Evolutionary conservation across 2,329 filamentous ascomycete genomes (phyloP), one percentile per base, ranked within the genome.

Genomic region (Aspergillus pseudotamarii): DNA sequence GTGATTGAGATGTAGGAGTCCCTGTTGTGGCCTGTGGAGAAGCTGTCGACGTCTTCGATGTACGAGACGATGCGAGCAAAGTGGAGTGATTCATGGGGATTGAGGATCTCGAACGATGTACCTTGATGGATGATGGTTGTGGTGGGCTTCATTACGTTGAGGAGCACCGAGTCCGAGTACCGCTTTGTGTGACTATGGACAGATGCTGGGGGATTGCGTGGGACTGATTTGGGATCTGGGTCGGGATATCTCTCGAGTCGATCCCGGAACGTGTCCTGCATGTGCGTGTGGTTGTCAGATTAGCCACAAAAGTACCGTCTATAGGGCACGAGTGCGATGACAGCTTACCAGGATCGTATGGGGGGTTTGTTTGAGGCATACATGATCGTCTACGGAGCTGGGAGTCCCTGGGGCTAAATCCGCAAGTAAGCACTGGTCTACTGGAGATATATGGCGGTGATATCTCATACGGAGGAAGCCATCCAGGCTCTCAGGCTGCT

Each of bases 41-140:
- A 72, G 41, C 50, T 62, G 60, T 76, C 72, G n/a, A 73, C 71
- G 48, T 76, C 74, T 55, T 78, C 75, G 36, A 76, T 75, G 53
- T 71, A 75, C 10, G 76, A 78, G 34, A 77, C 73, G 23, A 78
- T 77, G 21, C 73, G 71, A 14, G 74, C 69, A n/a, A 76, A 66
- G 56, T 74, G 71, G 21, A 78, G 64, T 11, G 76, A 78, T 57
- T 75, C 73, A 57, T 74, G 74, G 32, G 75, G 76, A 43, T 79
- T 79, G 21, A 79, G 60, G 21, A 79, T 79, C 38, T 79, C 76
- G 54, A 79, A 79, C 10, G 70, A 72, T 11, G 75, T 68, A 14
- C 76, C 76, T 54, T 76, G 71, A 60, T 77, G 72, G 34, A 71
- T 69, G 46, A 79, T 65, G 60, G 72, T 76, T 59, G 71, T 58